Percentiles rank a stretch among this genome's conserved stretches.
Evolutionary conservation across 2,329 filamentous ascomycete genomes (phyloP).

Genomic region (Monosporascus sp.): DNA sequence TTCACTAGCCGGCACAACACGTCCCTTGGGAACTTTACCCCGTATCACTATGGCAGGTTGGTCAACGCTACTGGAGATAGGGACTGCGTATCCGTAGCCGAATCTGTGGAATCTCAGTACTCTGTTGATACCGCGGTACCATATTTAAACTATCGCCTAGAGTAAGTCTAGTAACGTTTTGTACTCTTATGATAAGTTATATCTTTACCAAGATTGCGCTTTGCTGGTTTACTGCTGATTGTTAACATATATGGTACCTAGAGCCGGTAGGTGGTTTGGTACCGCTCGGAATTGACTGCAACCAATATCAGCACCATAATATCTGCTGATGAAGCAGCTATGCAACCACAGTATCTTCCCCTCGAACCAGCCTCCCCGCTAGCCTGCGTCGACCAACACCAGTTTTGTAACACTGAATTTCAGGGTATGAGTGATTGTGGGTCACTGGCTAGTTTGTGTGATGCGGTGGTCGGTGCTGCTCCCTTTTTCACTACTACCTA

Average conservation of each 20-base stretch:
- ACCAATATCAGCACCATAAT: not conserved
- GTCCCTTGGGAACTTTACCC: conserved; percentile 2
- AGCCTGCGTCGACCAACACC: conserved; percentile 5
- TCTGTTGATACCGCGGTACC: not conserved
- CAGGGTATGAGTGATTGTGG: conserved; percentile 2
- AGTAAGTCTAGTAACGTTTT: not conserved
- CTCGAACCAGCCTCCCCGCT: conserved; percentile 7
- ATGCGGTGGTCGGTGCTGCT: conserved; percentile 2
- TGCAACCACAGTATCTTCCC: not conserved
- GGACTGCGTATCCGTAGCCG: not conserved
- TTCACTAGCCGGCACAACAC: not conserved
- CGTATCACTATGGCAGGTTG: conserved; percentile 6
- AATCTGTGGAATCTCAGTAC: conserved; percentile 1
- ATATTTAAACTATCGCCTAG: not conserved
- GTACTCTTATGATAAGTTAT: no score
- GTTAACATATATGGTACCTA: conserved; percentile 8
- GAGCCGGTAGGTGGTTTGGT: no score
- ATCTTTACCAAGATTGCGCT: no score
- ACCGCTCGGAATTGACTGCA: not conserved
- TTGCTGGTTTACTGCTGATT: not conserved
- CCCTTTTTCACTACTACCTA: conserved; percentile 1
- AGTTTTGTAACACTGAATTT: conserved; percentile 5
- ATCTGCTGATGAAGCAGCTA: no score
- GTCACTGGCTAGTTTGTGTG: conserved; percentile 6
- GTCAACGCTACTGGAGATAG: not conserved